phyloP scores from a whole-genome alignment of 345 rosid species.

The Hibiscus syriacus region DNA sequence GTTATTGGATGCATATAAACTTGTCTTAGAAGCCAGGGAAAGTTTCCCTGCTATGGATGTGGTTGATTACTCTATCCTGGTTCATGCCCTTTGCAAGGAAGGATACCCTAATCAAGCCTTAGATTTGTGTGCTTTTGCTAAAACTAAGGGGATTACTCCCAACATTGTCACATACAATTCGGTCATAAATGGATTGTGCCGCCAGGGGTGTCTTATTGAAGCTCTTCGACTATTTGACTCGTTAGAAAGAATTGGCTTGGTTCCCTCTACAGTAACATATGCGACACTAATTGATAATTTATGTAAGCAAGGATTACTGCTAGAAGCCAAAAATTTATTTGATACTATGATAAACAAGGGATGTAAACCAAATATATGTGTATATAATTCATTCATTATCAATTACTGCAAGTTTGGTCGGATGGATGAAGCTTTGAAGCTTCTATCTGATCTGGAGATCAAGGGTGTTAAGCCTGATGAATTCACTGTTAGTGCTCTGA shows the following conservation, averaged over 20 bases:
- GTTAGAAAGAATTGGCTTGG: constrained; percentile 46
- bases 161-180: constrained; percentile 68
- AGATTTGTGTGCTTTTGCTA: constrained; percentile 49
- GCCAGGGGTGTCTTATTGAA: constrained; percentile 72
- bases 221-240: constrained; percentile 86
- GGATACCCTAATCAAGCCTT: constrained; percentile 55
- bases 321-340: constrained; percentile 55
- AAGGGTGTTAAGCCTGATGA: constrained; percentile 47
- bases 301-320: constrained; percentile 59
- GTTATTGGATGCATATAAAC: constrained; percentile 55
- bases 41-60: constrained; percentile 45
- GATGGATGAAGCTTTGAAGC: constrained; percentile 51
- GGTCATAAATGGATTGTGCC: constrained; percentile 61
- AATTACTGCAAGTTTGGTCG: constrained; percentile 60
- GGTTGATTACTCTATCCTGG: constrained; percentile 48
- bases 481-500: constrained; percentile 63
- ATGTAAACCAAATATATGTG: constrained; percentile 32
- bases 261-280: constrained; percentile 58
- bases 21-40: constrained; percentile 37
- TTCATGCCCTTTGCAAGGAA: constrained; percentile 68
- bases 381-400: constrained; percentile 59
- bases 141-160: constrained; percentile 38
- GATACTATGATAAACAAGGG: constrained; percentile 50
- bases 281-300: constrained; percentile 54
- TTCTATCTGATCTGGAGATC: constrained; percentile 34